These are phyloP conservation scores for Chlamydomonas asymmetrica DNA, from an alignment of 139 green algal species.

Conservation along the genomic window DNA sequence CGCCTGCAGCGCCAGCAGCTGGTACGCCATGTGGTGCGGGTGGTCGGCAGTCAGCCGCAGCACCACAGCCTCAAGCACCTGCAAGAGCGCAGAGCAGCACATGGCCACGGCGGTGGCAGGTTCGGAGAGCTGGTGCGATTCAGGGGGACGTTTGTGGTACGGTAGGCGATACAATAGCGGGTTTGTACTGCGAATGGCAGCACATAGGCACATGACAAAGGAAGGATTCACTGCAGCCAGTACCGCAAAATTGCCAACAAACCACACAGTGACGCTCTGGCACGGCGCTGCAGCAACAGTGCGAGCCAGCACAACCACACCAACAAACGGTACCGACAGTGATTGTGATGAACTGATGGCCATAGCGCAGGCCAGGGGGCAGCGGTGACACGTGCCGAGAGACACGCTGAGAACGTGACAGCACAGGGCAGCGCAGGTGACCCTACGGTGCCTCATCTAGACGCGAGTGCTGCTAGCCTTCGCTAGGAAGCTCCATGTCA, in stretches of 20 bases:
- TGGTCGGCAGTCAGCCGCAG: conserved; percentile 72
- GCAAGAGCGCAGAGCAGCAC: too few relatives aligned
- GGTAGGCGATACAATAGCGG: background rate
- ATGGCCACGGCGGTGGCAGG: too few relatives aligned
- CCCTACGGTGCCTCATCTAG: background rate
- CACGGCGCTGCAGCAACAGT: too few relatives aligned
- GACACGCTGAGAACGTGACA: too few relatives aligned
- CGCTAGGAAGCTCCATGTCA: background rate
- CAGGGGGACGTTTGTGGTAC: background rate
- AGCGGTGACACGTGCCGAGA: too few relatives aligned
- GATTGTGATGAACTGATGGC: too few relatives aligned
- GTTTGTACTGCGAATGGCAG: background rate
- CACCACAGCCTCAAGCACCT: conserved; percentile 54
- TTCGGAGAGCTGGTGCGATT: too few relatives aligned
- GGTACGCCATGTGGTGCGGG: conserved; percentile 83
- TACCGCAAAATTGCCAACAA: background rate
- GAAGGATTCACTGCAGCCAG: background rate
- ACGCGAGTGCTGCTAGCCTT: background rate
- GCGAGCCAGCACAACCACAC: too few relatives aligned
- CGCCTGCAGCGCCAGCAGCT: conserved; percentile 77
- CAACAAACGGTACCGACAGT: too few relatives aligned
- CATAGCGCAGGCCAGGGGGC: too few relatives aligned
- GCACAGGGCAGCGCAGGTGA: too few relatives aligned
- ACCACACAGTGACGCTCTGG: background rate
- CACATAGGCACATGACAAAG: background rate